Evolutionary conservation across 2,329 filamentous ascomycete species (phyloP).

Genomic region (Trichoderma koningii): DNA sequence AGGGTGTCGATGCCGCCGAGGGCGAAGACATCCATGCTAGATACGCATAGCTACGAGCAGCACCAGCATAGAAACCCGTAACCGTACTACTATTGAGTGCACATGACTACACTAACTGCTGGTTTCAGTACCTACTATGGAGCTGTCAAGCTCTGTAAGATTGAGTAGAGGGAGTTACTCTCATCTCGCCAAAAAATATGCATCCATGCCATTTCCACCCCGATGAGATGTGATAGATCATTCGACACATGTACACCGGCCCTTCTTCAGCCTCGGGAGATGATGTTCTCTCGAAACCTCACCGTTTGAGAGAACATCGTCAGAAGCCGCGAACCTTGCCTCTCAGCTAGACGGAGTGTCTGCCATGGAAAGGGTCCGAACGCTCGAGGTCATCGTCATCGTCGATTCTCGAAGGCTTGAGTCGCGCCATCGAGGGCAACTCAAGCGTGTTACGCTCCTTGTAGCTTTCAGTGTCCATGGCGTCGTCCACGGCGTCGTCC

Average conservation of each 20-base stretch:
- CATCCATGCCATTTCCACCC: not conserved
- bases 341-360: not conserved
- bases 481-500: conserved; percentile 34
- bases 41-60: conserved; percentile 16
- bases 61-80: not conserved
- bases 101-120: not conserved
- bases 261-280: not conserved
- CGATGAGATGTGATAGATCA: not conserved
- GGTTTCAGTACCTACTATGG: not conserved
- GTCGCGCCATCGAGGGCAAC: conserved; percentile 26
- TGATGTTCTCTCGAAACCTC: not conserved
- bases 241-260: not conserved
- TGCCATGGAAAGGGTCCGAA: not conserved
- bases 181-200: not conserved
- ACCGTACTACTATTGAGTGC: not conserved
- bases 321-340: not conserved
- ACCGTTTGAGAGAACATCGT: too few species aligned
- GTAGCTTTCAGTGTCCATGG: conserved; percentile 31
- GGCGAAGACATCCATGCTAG: conserved; percentile 49
- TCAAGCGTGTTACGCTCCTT: conserved; percentile 34
- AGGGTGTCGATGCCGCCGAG: conserved; percentile 55
- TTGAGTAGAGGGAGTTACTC: not conserved
- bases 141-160: not conserved
- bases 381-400: conserved; percentile 26
- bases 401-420: not conserved